phyloP scores from a whole-genome alignment of 2,329 filamentous ascomycete genomes.

The Zasmidium citrigriseum region DNA sequence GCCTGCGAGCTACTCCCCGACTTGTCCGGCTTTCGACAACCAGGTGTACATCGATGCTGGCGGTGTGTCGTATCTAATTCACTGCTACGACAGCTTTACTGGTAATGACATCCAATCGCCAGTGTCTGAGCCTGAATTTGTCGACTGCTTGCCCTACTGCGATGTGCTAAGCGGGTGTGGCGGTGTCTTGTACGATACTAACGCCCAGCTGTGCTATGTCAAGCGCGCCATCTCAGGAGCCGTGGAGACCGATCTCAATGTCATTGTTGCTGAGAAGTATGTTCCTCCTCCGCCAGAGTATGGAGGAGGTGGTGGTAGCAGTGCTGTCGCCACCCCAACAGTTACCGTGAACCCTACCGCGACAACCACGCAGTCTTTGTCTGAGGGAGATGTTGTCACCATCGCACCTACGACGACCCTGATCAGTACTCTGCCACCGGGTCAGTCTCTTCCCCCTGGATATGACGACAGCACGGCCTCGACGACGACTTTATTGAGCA shows the following conservation, averaged over 20 bases:
- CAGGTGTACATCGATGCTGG: constrained; percentile 17
- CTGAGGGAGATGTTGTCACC: neutral
- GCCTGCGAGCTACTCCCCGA: constrained; percentile 13
- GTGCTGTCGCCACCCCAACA: neutral
- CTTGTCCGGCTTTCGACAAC: constrained; percentile 24
- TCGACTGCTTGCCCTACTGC: constrained; percentile 23
- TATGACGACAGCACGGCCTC: constrained; percentile 2
- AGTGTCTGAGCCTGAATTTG: constrained; percentile 15
- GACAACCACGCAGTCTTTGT: neutral
- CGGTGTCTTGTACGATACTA: constrained; percentile 21
- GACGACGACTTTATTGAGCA: constrained; percentile 18
- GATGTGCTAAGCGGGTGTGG: constrained; percentile 21
- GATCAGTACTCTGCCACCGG: neutral
- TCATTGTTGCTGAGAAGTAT: neutral
- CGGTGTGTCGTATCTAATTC: constrained; percentile 20
- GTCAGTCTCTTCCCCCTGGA: neutral
- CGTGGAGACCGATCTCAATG: neutral
- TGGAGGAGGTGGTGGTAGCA: neutral
- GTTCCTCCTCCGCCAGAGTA: neutral
- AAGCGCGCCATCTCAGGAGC: constrained; percentile 18
- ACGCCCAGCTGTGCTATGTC: constrained; percentile 19
- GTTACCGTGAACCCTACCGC: neutral
- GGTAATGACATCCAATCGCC: constrained; percentile 19
- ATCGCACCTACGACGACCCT: neutral
- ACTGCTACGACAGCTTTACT: constrained; percentile 19